Conservation (phyloP, 495 filamentous ascomycete species). For the Xylaria curta region DNA sequence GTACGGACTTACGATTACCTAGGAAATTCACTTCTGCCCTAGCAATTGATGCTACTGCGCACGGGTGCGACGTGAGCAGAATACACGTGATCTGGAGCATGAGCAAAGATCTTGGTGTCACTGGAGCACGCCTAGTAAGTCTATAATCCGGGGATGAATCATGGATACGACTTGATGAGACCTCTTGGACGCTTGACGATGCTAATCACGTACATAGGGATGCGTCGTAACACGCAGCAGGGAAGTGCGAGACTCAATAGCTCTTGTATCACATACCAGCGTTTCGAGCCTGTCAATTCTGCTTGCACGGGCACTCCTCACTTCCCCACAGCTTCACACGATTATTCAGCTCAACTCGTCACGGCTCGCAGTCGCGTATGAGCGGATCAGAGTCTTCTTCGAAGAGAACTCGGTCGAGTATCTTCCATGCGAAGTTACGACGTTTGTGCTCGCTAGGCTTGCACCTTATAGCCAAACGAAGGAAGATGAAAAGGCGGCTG, state of each 20-base stretch:
- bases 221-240: not conserved
- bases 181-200: not conserved
- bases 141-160: not conserved
- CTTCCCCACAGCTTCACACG: not conserved
- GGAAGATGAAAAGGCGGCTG: conserved; percentile 10
- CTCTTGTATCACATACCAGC: not conserved
- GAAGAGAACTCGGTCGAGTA: conserved; percentile 5
- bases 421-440: not conserved
- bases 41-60: not conserved
- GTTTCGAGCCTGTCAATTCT: not conserved
- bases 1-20: not conserved
- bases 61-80: not conserved
- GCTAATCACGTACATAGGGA: not conserved
- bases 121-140: not conserved
- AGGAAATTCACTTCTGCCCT: not conserved
- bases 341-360: conserved; percentile 4
- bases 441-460: not conserved
- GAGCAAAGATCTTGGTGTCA: not conserved
- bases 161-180: not conserved
- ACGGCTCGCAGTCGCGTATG: not conserved
- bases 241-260: not conserved
- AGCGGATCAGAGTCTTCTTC: not conserved
- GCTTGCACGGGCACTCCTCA: not conserved
- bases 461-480: conserved; percentile 5
- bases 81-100: not conserved